Percentiles rank a stretch among this genome's conserved stretches.
These are phyloP conservation scores for Aureobasidium lini DNA, from an alignment of 2,329 filamentous ascomycete species.

Conservation along the genomic window DNA sequence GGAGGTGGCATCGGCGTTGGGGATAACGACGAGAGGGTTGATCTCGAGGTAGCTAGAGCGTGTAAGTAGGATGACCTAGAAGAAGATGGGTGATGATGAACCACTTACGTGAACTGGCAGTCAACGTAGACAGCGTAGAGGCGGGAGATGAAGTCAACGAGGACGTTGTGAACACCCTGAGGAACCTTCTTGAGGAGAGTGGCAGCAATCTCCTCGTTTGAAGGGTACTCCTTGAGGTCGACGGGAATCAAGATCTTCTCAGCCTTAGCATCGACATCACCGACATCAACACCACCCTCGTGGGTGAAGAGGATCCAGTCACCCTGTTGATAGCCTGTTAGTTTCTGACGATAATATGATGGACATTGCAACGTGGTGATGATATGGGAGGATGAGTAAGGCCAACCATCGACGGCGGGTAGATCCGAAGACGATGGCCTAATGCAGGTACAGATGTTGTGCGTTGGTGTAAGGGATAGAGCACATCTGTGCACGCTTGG, in stretches of 20 bases:
- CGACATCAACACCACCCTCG: constrained; percentile 98
- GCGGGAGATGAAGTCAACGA: constrained; percentile 97
- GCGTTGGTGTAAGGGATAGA: constrained; percentile 17
- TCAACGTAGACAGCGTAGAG: constrained; percentile 99
- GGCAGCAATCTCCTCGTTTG: constrained; percentile 85
- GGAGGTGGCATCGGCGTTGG: constrained; percentile 84
- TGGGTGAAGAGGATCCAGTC: constrained; percentile 99
- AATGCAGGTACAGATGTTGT: constrained; percentile 16
- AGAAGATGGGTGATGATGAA: neutral
- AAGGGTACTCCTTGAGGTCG: constrained; percentile 88
- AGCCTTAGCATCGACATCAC: constrained; percentile 97
- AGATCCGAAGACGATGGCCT: constrained; percentile 12
- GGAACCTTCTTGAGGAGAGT: constrained; percentile 88
- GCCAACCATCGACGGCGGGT: constrained; percentile 12
- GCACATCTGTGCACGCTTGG: constrained; percentile 12
- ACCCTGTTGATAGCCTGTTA: constrained; percentile 51
- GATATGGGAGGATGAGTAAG: neutral
- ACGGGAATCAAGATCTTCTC: constrained; percentile 98
- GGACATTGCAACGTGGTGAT: neutral
- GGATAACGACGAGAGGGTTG: constrained; percentile 97
- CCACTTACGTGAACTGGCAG: constrained; percentile 80
- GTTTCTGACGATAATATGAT: neutral
- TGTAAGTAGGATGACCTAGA: neutral
- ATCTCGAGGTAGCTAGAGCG: constrained; percentile 80
- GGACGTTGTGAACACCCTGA: constrained; percentile 90